A percentile compares a stretch with the other conserved stretches of the same genome.
phyloP scores from a whole-genome alignment of 306 rosid species.

The Glycine soja region DNA sequence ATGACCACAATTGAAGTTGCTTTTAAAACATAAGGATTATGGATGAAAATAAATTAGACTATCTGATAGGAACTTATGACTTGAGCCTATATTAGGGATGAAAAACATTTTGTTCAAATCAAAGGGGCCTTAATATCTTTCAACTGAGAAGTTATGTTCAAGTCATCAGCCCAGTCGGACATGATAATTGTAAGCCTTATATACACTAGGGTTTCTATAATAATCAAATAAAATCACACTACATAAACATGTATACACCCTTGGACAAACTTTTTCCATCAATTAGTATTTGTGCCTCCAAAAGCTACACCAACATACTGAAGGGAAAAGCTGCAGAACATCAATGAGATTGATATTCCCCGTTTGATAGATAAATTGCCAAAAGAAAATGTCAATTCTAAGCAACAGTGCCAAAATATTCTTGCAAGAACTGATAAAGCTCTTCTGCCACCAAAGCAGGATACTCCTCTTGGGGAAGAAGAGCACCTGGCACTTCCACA shows the following conservation, averaged over 20 bases:
- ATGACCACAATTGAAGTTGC: too few relatives aligned
- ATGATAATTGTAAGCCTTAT: not conserved
- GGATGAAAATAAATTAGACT: too few relatives aligned
- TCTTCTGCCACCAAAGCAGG: slow-evolving; percentile 77
- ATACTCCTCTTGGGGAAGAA: slow-evolving; percentile 97
- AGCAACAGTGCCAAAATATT: slow-evolving; percentile 51
- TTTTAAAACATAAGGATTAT: too few relatives aligned
- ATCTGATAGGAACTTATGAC: too few relatives aligned
- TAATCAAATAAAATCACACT: slow-evolving; percentile 34
- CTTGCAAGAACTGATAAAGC: slow-evolving; percentile 79
- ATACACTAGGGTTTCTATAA: slow-evolving; percentile 4
- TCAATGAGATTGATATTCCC: not conserved
- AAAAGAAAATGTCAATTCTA: slow-evolving; percentile 25
- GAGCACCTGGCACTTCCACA: slow-evolving; percentile 90
- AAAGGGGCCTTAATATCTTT: not conserved
- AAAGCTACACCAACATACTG: slow-evolving; percentile 9
- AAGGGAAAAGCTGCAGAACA: not conserved
- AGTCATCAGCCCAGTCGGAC: not conserved
- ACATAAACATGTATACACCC: slow-evolving; percentile 37
- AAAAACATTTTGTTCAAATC: not conserved
- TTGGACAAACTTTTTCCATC: slow-evolving; percentile 45
- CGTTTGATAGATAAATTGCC: not conserved
- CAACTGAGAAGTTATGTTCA: not conserved
- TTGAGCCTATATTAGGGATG: too few relatives aligned
- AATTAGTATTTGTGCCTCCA: not conserved